Evolutionary conservation across 129 eudicot genomes (phyloP), one percentile per base, ranked within the genome.

Genomic region (Flaveria bidentis): DNA sequence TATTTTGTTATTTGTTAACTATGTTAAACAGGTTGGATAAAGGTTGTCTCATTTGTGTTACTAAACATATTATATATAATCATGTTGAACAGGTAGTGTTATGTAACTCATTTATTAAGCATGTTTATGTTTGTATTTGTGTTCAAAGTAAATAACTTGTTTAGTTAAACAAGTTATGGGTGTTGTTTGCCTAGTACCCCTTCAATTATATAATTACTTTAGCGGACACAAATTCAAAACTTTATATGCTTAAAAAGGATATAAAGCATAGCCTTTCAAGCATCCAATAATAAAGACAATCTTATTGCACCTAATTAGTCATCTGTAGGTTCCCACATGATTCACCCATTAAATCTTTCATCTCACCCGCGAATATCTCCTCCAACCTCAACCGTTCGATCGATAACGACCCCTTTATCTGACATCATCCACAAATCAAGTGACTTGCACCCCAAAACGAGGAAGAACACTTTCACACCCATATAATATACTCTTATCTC

Each of bases 331-430:
- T 23, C 77, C 77, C 41, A 78, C 77, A 58, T 69, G 63, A 78
- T 70, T 72, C 78, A 62, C 50, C 55, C 55, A 76, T 78, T 71
- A 69, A 15, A 50, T 50, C 56, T 14, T 55, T 20, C 72, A 22
- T 71, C 77, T 70, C 72, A 80, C 83, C 79, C 69, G 83, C 83
- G 69, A 80, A 80, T 80, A 80, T 73, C 68, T 80, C 83, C 69
- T 52, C 69, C 7, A 52, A 18, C 18, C 2, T 67, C 69, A 80
- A 51, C 83, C 83, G 78, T 80, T 74, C 83, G 83, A 73, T 80
- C 42, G 74, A 65, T 64, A 80, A 52, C 78, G 79, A 80, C 79
- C 74, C 50, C 39, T 33, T 4, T 22, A 20, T 76, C 73, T 60
- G 55, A 50, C 55, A 14, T 18, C 9, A 13, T 22, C 41, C n/a